Percentiles rank a stretch among this genome's conserved stretches.
Conservation (phyloP, 2,329 filamentous ascomycete species). For the Huntiella bhutanensis region DNA sequence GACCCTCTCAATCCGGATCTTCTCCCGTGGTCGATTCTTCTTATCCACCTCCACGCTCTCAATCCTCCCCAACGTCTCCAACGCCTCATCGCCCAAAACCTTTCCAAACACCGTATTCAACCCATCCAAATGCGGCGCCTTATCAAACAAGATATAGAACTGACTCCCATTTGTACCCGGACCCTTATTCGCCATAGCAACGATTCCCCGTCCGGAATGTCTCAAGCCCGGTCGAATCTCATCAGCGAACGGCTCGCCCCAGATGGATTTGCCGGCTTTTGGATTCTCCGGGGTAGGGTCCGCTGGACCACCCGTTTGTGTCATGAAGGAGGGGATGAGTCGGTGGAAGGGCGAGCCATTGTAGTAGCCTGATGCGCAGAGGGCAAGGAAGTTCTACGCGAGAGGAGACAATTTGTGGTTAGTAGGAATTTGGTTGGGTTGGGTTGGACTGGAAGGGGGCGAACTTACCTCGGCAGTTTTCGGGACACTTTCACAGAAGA, state of each 20-base stretch:
- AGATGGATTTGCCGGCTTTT: conserved; percentile 56
- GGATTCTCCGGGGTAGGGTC: conserved; percentile 36
- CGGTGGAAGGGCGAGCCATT: conserved; percentile 60
- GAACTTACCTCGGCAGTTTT: conserved; percentile 62
- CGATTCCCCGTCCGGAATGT: conserved; percentile 48
- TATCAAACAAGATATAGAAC: conserved; percentile 64
- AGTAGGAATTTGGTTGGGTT: conserved; percentile 1
- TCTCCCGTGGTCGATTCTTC: conserved; percentile 54
- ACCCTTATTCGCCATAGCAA: conserved; percentile 66
- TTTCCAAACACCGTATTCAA: conserved; percentile 72
- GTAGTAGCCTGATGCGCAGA: conserved; percentile 66
- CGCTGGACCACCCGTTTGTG: conserved; percentile 52
- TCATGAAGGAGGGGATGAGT: conserved; percentile 64
- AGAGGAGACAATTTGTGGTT: not conserved
- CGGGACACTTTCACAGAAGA: conserved; percentile 89
- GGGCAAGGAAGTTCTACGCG: conserved; percentile 62
- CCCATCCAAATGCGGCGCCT: conserved; percentile 63
- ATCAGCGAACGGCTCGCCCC: conserved; percentile 56
- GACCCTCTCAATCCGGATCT: conserved; percentile 46
- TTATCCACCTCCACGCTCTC: conserved; percentile 57
- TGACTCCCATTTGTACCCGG: conserved; percentile 57
- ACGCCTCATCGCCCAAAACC: conserved; percentile 44
- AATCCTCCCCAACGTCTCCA: conserved; percentile 49
- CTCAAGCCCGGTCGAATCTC: conserved; percentile 55
- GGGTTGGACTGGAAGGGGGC: not conserved